Evolutionary conservation across 2,329 filamentous ascomycete species (phyloP), one percentile per base, ranked within the genome.

Genomic region (Plenodomus lindquistii): DNA sequence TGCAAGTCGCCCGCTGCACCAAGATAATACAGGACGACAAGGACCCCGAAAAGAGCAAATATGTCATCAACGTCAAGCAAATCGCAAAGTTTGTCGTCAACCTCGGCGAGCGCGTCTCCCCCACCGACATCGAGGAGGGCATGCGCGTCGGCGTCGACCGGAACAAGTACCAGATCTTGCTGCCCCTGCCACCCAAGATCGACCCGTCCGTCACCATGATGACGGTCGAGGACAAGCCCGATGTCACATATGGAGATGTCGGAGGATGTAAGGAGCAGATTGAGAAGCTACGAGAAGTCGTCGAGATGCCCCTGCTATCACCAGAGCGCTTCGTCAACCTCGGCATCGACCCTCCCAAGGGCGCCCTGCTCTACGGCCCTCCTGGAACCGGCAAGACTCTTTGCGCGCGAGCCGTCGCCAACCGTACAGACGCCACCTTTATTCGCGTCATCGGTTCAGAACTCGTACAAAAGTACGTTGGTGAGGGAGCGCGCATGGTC

Each of bases 21-120:
- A 99, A 99, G 82, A 99, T 99, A 74, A 99, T 99, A 63, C 86
- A 91, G 53, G 93, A 97, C 70, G 92, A 96, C 73, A 93, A 94
- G 76, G 92, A 97, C 72, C 81, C 90, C 52, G 89, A 96, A 56
- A 99, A 99, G 84, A 96, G 89, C 85, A 99, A 97, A 85, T 99
- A 99, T 79, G 92, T 99, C 67, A 99, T 99, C 83, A 99, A 99
- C 77, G 93, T 99, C 64, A 99, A 99, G 81, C 94, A 99, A 76
- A 99, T 99, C 67, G 94, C 94, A 69, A 99, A 99, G 78, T 99
- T 99, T 67, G 94, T 99, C 42, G 94, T 99, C 59, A 94, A 97
- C 75, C 85, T 99, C 43, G 94, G 94, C 64, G 94, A 99, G 72
- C 88, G 94, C 57, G 94, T 99, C 63, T 95, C 89, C 69, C 94